phyloP scores from a whole-genome alignment of 495 filamentous ascomycete genomes.

The Xylaria flabelliformis region DNA sequence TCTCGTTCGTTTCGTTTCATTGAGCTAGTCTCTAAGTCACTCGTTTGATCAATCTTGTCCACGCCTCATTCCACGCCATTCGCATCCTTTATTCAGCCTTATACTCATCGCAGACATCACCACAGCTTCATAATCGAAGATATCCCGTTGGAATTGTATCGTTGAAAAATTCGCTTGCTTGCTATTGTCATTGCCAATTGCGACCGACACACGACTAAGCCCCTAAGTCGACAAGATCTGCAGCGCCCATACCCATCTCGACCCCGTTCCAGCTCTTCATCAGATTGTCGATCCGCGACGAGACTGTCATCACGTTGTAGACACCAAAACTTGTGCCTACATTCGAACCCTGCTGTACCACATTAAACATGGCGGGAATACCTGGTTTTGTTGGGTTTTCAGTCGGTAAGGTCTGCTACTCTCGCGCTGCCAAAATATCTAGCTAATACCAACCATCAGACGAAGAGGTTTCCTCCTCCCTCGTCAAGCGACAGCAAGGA shows the following conservation, averaged over 20 bases:
- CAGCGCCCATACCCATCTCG: conserved; percentile 16
- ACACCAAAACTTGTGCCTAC: not conserved
- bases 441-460: conserved; percentile 33
- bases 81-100: conserved; percentile 27
- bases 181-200: not conserved
- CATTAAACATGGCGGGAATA: conserved; percentile 36
- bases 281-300: conserved; percentile 34
- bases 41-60: conserved; percentile 48
- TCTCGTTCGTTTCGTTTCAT: conserved; percentile 45
- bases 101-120: not conserved
- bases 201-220: not conserved
- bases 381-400: conserved; percentile 42
- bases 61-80: conserved; percentile 27
- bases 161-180: not conserved
- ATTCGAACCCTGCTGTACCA: conserved; percentile 6
- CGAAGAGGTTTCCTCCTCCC: conserved; percentile 32
- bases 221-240: conserved; percentile 8
- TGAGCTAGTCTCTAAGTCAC: conserved; percentile 60
- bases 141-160: not conserved
- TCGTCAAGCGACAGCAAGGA: conserved; percentile 39
- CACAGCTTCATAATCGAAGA: not conserved
- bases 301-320: conserved; percentile 18
- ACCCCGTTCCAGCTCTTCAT: conserved; percentile 17
- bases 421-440: not conserved
- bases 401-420: conserved; percentile 34